phyloP scores from a whole-genome alignment of 1,139 yeast species.

The Lodderomyces theae region DNA sequence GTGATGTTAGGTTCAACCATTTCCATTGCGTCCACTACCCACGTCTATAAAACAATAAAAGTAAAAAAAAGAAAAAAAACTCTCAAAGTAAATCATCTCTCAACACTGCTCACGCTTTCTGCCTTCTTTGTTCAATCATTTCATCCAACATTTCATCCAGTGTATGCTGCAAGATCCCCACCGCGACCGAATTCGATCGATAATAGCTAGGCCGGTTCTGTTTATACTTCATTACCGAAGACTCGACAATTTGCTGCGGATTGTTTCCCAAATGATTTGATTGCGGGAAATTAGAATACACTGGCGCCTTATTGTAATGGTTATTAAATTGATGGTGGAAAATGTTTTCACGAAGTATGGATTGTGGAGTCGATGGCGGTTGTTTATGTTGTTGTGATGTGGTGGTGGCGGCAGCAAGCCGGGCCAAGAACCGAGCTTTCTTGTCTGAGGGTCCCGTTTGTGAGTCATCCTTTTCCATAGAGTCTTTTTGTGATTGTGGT shows the following conservation, averaged over 20 bases:
- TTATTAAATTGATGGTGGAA: slow-evolving; percentile 34
- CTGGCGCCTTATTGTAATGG: slow-evolving; percentile 46
- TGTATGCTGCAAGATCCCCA: slow-evolving; percentile 35
- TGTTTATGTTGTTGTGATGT: neutral
- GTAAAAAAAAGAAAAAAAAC: no score
- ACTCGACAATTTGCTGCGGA: slow-evolving; percentile 25
- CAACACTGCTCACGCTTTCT: slow-evolving; percentile 1
- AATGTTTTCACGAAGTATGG: slow-evolving; percentile 12
- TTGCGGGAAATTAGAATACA: slow-evolving; percentile 36
- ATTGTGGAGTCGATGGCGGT: neutral
- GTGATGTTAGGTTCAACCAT: no score
- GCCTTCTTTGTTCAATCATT: slow-evolving; percentile 6
- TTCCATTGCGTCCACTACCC: no score
- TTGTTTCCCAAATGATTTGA: slow-evolving; percentile 42
- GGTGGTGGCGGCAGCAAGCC: no score
- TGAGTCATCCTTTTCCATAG: neutral
- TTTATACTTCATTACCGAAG: slow-evolving; percentile 19
- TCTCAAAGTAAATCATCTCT: no score
- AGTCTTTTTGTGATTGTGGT: neutral
- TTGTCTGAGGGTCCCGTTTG: neutral
- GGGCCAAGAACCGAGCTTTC: neutral
- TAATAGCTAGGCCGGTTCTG: slow-evolving; percentile 28
- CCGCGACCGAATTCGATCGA: slow-evolving; percentile 43
- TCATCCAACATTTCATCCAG: slow-evolving; percentile 3
- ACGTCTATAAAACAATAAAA: no score